A percentile compares a stretch with the other conserved stretches of the same genome.
Conservation (phyloP, 139 green algal genomes). For the Tetradesmus lagerheimii region DNA sequence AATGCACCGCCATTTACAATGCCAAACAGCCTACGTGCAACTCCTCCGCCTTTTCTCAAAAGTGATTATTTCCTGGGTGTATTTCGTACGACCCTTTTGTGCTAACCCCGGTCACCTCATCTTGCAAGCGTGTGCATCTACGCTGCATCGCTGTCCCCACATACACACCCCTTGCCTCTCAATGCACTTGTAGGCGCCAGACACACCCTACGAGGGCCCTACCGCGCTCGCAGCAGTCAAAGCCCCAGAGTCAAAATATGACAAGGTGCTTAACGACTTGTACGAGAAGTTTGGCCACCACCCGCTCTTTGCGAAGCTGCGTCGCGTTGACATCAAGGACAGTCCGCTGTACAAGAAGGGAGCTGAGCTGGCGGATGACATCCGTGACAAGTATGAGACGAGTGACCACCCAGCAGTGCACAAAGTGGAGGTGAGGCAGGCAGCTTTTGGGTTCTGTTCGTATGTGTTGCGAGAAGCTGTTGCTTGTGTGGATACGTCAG, state of each 20-base stretch:
- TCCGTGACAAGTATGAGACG: constrained; percentile 94
- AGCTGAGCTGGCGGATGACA: constrained; percentile 83
- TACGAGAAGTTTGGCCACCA: constrained; percentile 52
- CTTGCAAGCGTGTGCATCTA: no score
- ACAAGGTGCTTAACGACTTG: constrained; percentile 51
- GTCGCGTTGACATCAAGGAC: constrained; percentile 47
- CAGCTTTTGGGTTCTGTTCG: background rate
- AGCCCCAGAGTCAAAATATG: constrained; percentile 51
- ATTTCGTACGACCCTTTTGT: no score
- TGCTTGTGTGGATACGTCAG: no score
- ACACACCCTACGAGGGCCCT: background rate
- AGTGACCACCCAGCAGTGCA: constrained; percentile 93
- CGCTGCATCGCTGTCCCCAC: no score
- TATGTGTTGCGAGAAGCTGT: background rate
- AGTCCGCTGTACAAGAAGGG: constrained; percentile 63
- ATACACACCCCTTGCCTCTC: no score
- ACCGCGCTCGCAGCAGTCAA: constrained; percentile 56
- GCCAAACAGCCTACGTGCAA: no score
- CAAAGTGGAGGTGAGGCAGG: constrained; percentile 81
- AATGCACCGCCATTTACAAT: no score
- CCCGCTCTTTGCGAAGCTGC: constrained; percentile 49
- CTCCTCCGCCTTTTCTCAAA: no score
- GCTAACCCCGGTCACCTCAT: no score
- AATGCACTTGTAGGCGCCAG: background rate
- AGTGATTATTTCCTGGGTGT: no score